A percentile compares a stretch with the other conserved stretches of the same genome.
Conservation (phyloP, 2,329 filamentous ascomycete species). For the Blastomyces silverae region DNA sequence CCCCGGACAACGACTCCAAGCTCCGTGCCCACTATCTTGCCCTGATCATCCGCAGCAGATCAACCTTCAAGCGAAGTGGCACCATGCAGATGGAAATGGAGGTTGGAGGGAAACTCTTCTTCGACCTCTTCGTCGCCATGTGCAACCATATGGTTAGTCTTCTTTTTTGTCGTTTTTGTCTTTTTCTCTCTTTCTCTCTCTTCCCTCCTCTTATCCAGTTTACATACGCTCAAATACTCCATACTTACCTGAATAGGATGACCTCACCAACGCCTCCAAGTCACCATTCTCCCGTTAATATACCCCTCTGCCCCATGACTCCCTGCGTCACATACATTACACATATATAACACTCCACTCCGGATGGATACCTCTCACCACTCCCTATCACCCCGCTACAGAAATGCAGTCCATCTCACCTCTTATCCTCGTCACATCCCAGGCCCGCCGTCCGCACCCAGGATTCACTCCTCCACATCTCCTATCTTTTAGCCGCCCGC, state of each 20-base stretch:
- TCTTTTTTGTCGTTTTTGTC: conserved; percentile 18
- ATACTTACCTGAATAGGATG: conserved; percentile 24
- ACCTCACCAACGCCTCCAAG: conserved; percentile 22
- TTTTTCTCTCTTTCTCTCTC: neutral
- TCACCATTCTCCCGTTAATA: conserved; percentile 22
- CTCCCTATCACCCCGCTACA: neutral
- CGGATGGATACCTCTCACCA: neutral
- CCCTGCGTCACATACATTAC: neutral
- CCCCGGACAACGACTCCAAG: conserved; percentile 84
- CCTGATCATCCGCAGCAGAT: conserved; percentile 79
- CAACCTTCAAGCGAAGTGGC: conserved; percentile 85
- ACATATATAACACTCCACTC: conserved; percentile 2
- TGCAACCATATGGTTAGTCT: conserved; percentile 74
- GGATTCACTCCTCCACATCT: neutral
- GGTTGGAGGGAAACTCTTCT: conserved; percentile 78
- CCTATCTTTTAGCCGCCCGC: neutral
- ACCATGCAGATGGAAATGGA: conserved; percentile 97
- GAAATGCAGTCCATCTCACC: neutral
- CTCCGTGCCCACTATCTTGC: conserved; percentile 85
- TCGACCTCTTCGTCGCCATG: conserved; percentile 87
- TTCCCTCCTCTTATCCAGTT: neutral
- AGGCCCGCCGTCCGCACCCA: too few relatives aligned
- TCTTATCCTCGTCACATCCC: neutral
- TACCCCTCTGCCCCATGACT: neutral
- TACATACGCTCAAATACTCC: conserved; percentile 25